phyloP scores from a whole-genome alignment of 2,329 filamentous ascomycete genomes.

The Chalara sp. region DNA sequence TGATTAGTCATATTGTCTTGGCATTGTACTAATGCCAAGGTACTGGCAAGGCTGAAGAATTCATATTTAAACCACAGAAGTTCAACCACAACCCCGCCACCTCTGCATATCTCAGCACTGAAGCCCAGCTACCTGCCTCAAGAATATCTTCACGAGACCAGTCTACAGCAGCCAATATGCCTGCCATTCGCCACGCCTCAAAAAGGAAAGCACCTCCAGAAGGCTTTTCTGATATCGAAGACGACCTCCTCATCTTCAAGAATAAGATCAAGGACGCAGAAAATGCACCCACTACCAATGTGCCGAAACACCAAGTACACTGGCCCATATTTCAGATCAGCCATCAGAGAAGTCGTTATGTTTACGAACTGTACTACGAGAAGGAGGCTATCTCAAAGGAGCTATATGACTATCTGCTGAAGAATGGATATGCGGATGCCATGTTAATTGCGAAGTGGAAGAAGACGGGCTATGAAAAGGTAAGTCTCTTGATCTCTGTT shows the following conservation, averaged over 20 bases:
- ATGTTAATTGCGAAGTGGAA: slow-evolving; percentile 99
- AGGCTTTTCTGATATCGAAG: slow-evolving; percentile 82
- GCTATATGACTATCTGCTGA: slow-evolving; percentile 92
- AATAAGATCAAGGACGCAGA: slow-evolving; percentile 96
- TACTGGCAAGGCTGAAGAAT: too few relatives aligned
- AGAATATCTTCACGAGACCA: background rate
- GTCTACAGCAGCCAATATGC: slow-evolving; percentile 45
- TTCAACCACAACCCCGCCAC: too few relatives aligned
- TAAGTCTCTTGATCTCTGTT: slow-evolving; percentile 31
- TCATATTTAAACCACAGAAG: too few relatives aligned
- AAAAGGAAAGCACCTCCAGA: slow-evolving; percentile 79
- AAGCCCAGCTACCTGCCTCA: too few relatives aligned
- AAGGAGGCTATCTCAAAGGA: slow-evolving; percentile 91
- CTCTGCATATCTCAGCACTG: too few relatives aligned
- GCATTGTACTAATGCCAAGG: too few relatives aligned
- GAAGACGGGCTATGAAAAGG: slow-evolving; percentile 98
- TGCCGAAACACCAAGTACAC: slow-evolving; percentile 77
- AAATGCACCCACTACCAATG: slow-evolving; percentile 76
- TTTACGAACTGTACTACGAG: slow-evolving; percentile 97
- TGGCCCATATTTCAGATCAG: slow-evolving; percentile 98
- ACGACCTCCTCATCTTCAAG: slow-evolving; percentile 75
- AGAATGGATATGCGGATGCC: slow-evolving; percentile 92
- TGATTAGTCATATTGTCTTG: too few relatives aligned
- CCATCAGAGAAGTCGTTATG: slow-evolving; percentile 85
- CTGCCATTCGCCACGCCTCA: slow-evolving; percentile 66